These are phyloP conservation scores for Blastomyces parvus DNA, from an alignment of 2,329 filamentous ascomycete genomes.

Conservation along the genomic window DNA sequence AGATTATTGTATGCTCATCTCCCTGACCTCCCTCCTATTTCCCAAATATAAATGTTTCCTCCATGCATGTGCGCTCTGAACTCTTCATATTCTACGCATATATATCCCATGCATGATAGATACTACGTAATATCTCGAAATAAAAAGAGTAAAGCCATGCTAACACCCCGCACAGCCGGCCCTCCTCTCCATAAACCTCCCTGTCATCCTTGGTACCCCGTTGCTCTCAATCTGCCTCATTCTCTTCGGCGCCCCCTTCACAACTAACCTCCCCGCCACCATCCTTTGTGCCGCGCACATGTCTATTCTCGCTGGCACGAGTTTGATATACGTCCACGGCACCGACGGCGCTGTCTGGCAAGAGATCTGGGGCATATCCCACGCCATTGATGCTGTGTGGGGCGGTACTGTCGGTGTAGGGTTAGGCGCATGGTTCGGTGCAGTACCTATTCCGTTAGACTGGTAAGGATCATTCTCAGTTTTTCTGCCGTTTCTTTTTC, in stretches of 20 bases:
- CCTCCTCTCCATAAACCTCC: constrained; percentile 56
- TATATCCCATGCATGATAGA: too few species aligned
- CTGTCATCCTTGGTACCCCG: constrained; percentile 45
- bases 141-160: not conserved
- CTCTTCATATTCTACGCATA: too few species aligned
- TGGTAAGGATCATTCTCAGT: constrained; percentile 49
- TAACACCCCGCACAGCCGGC: constrained; percentile 45
- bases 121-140: too few species aligned
- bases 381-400: constrained; percentile 75
- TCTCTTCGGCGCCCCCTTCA: constrained; percentile 84
- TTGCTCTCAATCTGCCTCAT: constrained; percentile 56
- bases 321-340: constrained; percentile 77
- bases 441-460: constrained; percentile 88
- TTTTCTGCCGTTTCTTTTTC: not conserved
- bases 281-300: constrained; percentile 72
- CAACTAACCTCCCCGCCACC: constrained; percentile 70
- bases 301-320: constrained; percentile 65
- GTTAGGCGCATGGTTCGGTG: constrained; percentile 83
- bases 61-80: too few species aligned
- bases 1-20: constrained; percentile 19
- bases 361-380: constrained; percentile 55
- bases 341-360: constrained; percentile 63
- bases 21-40: too few species aligned
- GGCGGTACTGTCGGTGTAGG: constrained; percentile 69
- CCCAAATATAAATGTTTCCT: too few species aligned